phyloP scores from a whole-genome alignment of 257 asterid species.

The Rhazya stricta region DNA sequence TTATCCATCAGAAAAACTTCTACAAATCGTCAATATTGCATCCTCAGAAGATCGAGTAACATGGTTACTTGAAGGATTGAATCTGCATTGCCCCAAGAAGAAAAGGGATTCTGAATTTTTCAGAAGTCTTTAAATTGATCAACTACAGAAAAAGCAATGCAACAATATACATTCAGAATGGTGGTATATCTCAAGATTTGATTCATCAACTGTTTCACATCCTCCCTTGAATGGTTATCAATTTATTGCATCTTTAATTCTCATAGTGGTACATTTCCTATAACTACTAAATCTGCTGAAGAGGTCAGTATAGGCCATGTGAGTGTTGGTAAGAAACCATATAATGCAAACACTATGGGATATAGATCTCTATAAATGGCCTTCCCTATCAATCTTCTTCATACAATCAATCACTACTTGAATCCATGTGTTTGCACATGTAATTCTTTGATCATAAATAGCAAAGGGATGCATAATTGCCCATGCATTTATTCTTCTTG shows the following conservation, averaged over 20 bases:
- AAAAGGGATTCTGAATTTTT: neutral
- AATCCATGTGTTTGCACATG: conserved; percentile 15
- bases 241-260: conserved; percentile 5
- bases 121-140: neutral
- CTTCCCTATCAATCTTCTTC: neutral
- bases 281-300: conserved; percentile 6
- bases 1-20: too few relatives aligned
- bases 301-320: conserved; percentile 11
- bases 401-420: neutral
- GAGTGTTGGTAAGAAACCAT: conserved; percentile 5
- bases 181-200: neutral
- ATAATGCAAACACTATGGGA: neutral
- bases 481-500: neutral
- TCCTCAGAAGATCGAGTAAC: too few relatives aligned
- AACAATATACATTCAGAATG: neutral
- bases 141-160: neutral
- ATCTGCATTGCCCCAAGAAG: neutral
- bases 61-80: too few relatives aligned
- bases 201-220: conserved; percentile 4
- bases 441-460: conserved; percentile 4
- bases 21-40: too few relatives aligned
- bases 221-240: conserved; percentile 8
- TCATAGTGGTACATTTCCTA: conserved; percentile 12
- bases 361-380: neutral
- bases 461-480: conserved; percentile 4